Evolutionary conservation across 768 basidiomycete species (phyloP).

Genomic region (Lactarius evosmus): DNA sequence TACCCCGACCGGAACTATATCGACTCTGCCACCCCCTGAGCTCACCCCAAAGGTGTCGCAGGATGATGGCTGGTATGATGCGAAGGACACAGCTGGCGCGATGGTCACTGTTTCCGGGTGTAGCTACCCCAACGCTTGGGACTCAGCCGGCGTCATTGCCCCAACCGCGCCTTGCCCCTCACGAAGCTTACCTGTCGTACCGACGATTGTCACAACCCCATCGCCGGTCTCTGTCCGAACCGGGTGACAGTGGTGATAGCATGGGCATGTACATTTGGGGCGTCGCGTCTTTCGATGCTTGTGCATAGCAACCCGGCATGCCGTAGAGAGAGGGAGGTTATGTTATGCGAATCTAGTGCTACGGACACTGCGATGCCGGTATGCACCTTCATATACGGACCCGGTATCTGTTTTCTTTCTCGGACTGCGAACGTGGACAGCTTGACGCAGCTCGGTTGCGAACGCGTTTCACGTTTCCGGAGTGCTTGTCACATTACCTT

Average conservation of each 20-base stretch:
- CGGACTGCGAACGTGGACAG: background rate
- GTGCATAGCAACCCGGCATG: background rate
- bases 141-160: slow-evolving; percentile 23
- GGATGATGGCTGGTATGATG: slow-evolving; percentile 57
- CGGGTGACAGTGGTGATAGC: background rate
- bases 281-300: background rate
- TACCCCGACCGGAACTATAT: slow-evolving; percentile 55
- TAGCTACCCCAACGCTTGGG: slow-evolving; percentile 59
- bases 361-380: slow-evolving; percentile 1
- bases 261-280: background rate
- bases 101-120: slow-evolving; percentile 63
- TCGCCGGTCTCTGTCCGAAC: background rate
- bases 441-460: slow-evolving; percentile 18
- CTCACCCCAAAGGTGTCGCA: slow-evolving; percentile 44
- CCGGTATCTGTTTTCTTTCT: background rate
- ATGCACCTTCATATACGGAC: slow-evolving; percentile 6
- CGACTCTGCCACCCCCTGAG: slow-evolving; percentile 54
- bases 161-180: slow-evolving; percentile 26
- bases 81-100: slow-evolving; percentile 48
- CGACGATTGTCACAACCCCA: background rate
- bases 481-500: slow-evolving; percentile 2
- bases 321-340: slow-evolving; percentile 2
- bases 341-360: background rate
- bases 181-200: background rate
- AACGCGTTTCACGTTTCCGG: slow-evolving; percentile 21